Base-by-base conservation (phyloP, 306 rosid genomes). In the Quillaja saponaria region DNA sequence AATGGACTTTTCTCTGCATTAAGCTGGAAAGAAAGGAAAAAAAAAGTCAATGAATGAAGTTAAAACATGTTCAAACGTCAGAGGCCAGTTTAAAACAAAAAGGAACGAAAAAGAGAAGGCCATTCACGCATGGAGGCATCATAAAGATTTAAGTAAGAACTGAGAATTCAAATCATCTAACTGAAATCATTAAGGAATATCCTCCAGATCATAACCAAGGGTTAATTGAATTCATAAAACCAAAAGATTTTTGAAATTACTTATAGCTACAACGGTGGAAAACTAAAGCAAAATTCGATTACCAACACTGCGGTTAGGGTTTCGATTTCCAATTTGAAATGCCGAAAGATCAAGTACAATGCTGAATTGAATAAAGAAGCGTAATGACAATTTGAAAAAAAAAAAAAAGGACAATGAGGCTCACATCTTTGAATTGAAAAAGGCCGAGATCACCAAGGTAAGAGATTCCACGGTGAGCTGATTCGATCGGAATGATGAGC, bases 401-500 rank as follows among this genome's bases (percentile, higher is more conserved):
- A 25, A 5, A 15, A 12, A 17, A 35, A 68, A 3, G 50, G 46
- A 13, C 35, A 15, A 63, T 5, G 44, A 13, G 15, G 31, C 69
- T 34, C 13, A 85, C 92, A 58, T 91, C 90, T 70, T 80, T 86
- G 90, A 91, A 86, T 68, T 91, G 96, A 55, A 91, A 78, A 61
- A 86, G 95, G 21, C 87, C 88, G 28, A 88, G 91, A 49, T 84
- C 88, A 21, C 96, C 96, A 15, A 88, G 87, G 63, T 88, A 84
- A 5, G 85, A 74, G 67, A 88, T 66, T 61, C 85, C 63, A 58
- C 74, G 76, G 49, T 69, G 61, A 77, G 84, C 88, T 25, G 96
- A 66, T 67, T 91, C 97, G 37, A 76, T 76, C 39, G 95, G 95
- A 76, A 91, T 85, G 66, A 91, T 86, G 59, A 86, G 82, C 49